Conservation (phyloP, 148 eudicot genomes). For the Talinum fruticosum region DNA sequence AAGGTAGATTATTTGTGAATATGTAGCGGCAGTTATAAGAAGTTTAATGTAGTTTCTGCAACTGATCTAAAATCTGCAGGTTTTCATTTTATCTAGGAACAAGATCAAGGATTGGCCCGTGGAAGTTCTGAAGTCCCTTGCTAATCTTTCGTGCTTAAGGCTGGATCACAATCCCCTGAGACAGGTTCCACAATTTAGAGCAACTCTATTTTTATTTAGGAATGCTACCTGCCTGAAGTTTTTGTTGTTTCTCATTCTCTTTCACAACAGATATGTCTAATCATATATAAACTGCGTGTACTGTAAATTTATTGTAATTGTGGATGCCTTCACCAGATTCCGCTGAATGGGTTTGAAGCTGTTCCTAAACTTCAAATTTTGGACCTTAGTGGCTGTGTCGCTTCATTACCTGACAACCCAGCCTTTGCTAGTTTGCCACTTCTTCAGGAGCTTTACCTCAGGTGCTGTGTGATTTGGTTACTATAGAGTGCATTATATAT, state of each 20-base stretch:
- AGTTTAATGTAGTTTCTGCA: conserved; percentile 12
- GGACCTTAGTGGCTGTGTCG: conserved; percentile 80
- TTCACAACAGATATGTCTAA: too few species aligned
- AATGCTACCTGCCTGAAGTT: not conserved
- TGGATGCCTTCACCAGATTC: conserved; percentile 44
- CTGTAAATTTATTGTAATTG: not conserved
- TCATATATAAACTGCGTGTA: not conserved
- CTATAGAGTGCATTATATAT: not conserved
- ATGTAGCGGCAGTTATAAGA: not conserved
- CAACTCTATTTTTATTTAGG: not conserved
- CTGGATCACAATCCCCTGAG: conserved; percentile 77
- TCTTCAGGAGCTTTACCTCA: conserved; percentile 84
- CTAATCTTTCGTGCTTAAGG: conserved; percentile 73
- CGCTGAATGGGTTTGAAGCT: conserved; percentile 69
- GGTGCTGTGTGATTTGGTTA: conserved; percentile 36
- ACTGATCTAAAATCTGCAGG: conserved; percentile 46
- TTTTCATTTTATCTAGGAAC: conserved; percentile 81
- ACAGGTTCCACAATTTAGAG: conserved; percentile 63
- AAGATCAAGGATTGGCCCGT: conserved; percentile 92
- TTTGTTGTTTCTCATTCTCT: too few species aligned
- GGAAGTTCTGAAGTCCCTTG: conserved; percentile 61
- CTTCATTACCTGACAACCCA: conserved; percentile 56
- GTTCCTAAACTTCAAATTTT: conserved; percentile 63
- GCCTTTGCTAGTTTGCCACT: conserved; percentile 62
- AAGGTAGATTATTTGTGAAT: not conserved